phyloP scores from a whole-genome alignment of 345 rosid genomes.

The Aquilaria sinensis region DNA sequence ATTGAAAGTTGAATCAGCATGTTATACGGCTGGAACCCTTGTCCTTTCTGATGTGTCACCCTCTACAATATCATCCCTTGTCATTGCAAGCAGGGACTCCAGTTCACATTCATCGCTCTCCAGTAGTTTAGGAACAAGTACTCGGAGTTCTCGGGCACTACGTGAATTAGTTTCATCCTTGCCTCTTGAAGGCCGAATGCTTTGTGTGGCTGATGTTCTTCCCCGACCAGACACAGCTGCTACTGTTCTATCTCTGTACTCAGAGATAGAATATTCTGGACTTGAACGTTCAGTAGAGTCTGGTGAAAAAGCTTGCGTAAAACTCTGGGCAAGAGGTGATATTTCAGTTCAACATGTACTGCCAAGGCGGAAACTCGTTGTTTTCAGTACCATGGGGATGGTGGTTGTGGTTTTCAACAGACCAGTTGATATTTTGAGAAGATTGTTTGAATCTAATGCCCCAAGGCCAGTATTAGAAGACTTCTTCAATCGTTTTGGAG shows the following conservation, averaged over 20 bases:
- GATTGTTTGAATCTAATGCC: constrained; percentile 75
- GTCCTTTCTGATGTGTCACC: constrained; percentile 95
- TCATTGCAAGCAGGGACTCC: constrained; percentile 75
- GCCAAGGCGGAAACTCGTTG: constrained; percentile 78
- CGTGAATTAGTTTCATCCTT: constrained; percentile 78
- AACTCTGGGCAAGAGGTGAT: constrained; percentile 96
- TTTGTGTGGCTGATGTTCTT: constrained; percentile 86
- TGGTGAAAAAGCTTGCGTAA: constrained; percentile 73
- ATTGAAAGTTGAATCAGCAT: constrained; percentile 81
- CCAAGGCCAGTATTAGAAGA: constrained; percentile 86
- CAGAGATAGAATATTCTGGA: constrained; percentile 80
- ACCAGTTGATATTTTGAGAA: constrained; percentile 89
- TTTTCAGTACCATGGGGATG: constrained; percentile 98
- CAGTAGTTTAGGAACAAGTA: constrained; percentile 53
- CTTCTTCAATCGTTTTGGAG: constrained; percentile 92
- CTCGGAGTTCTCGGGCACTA: constrained; percentile 75
- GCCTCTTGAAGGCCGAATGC: constrained; percentile 98
- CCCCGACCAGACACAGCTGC: constrained; percentile 83
- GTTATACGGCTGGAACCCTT: constrained; percentile 79
- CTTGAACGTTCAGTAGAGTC: constrained; percentile 60
- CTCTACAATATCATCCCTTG: constrained; percentile 83
- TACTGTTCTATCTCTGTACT: constrained; percentile 68
- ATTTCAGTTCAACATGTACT: constrained; percentile 85
- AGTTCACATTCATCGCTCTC: constrained; percentile 62
- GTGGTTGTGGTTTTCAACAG: constrained; percentile 94